phyloP scores from a whole-genome alignment of 306 rosid genomes.

The Nissolia schottii region DNA sequence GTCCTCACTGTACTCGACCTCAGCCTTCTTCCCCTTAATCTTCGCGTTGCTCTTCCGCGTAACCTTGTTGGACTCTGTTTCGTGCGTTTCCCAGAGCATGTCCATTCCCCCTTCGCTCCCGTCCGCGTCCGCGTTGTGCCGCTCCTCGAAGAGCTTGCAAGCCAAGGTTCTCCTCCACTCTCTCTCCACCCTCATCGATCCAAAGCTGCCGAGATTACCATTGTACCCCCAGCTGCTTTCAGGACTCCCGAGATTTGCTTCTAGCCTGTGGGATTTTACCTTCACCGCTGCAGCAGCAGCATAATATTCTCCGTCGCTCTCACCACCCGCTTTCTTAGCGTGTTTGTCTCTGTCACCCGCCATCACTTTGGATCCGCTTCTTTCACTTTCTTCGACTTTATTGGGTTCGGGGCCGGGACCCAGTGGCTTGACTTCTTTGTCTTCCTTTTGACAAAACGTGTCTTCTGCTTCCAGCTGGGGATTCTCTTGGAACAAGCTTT shows the following conservation, averaged over 20 bases:
- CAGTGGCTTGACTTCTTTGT: conserved; percentile 17
- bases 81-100: conserved; percentile 92
- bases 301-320: conserved; percentile 20
- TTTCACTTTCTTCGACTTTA: conserved; percentile 53
- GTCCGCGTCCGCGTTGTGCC: conserved; percentile 49
- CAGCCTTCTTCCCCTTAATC: conserved; percentile 52
- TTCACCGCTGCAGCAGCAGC: conserved; percentile 9
- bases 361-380: conserved; percentile 46
- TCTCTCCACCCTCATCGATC: conserved; percentile 85
- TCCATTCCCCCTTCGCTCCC: conserved; percentile 86
- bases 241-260: conserved; percentile 30
- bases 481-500: conserved; percentile 42
- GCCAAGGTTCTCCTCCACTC: conserved; percentile 97
- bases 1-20: conserved; percentile 12
- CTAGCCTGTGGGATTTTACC: conserved; percentile 39
- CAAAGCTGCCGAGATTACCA: conserved; percentile 50
- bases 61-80: conserved; percentile 38
- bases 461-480: conserved; percentile 13
- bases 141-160: conserved; percentile 84
- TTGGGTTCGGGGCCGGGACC: conserved; percentile 33
- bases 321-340: neutral
- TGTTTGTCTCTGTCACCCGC: neutral
- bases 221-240: conserved; percentile 24
- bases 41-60: conserved; percentile 35
- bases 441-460: conserved; percentile 32